Percentiles rank a stretch among this genome's conserved stretches.
These are phyloP conservation scores for Casaregolazyma lundiana DNA, from an alignment of 1,139 yeast species.

Conservation along the genomic window DNA sequence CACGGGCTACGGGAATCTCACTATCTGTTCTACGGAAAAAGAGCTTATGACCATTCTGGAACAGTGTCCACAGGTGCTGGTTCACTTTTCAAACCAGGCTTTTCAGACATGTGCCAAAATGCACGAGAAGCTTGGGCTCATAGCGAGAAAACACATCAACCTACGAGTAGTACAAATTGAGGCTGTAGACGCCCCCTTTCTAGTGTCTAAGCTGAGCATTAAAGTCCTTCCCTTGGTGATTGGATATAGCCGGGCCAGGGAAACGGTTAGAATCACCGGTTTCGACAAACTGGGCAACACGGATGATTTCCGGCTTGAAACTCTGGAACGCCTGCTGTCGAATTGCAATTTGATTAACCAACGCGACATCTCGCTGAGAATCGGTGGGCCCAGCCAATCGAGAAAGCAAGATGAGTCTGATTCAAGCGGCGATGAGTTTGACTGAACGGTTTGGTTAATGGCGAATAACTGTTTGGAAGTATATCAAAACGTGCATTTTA, in stretches of 20 bases:
- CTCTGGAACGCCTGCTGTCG: conserved; percentile 41
- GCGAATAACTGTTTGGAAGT: too few relatives aligned
- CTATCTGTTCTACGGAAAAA: conserved; percentile 46
- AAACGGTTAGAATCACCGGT: conserved; percentile 58
- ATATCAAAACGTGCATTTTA: too few relatives aligned
- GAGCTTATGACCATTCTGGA: conserved; percentile 51
- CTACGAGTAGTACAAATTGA: conserved; percentile 53
- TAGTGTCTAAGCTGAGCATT: conserved; percentile 56
- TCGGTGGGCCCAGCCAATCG: not conserved
- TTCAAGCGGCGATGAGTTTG: not conserved
- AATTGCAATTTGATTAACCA: not conserved
- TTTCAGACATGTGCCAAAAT: conserved; percentile 58
- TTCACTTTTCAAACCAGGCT: conserved; percentile 61
- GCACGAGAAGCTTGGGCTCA: conserved; percentile 26
- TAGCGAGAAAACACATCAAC: conserved; percentile 56
- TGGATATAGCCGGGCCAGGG: conserved; percentile 57
- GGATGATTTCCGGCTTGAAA: conserved; percentile 39
- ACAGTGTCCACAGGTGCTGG: conserved; percentile 41
- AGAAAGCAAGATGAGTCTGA: not conserved
- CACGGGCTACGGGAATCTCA: conserved; percentile 43
- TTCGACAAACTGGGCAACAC: conserved; percentile 53
- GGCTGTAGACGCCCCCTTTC: conserved; percentile 67
- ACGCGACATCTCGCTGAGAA: not conserved
- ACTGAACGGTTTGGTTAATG: not conserved
- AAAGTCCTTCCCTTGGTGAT: conserved; percentile 70